Conservation (phyloP, 2,329 filamentous ascomycete species). For the Penicillium polonicum region DNA sequence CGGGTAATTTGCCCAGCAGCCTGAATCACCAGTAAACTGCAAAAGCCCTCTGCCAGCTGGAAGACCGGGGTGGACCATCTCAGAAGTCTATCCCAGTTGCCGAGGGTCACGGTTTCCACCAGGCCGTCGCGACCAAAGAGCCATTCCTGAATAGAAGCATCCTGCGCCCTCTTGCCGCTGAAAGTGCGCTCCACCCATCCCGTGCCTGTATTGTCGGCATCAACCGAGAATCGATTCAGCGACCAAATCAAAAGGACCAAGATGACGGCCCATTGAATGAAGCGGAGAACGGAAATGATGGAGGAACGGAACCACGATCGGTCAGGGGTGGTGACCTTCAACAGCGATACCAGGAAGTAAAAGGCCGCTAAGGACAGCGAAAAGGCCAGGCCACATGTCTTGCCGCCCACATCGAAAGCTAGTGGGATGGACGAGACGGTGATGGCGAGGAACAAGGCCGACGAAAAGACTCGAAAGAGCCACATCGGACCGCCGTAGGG, state of each 20-base stretch:
- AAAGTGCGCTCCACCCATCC: conserved; percentile 83
- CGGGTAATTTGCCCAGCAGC: conserved; percentile 89
- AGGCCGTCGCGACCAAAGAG: conserved; percentile 83
- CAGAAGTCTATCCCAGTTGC: conserved; percentile 83
- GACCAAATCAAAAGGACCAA: conserved; percentile 90
- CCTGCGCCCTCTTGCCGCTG: conserved; percentile 60
- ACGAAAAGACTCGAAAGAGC: conserved; percentile 76
- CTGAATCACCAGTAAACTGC: conserved; percentile 92
- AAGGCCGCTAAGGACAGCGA: conserved; percentile 85
- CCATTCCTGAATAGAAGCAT: conserved; percentile 75
- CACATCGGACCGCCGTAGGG: conserved; percentile 60
- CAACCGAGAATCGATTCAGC: conserved; percentile 90
- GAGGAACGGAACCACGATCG: conserved; percentile 71
- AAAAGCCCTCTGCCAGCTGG: conserved; percentile 93
- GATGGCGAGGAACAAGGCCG: conserved; percentile 81
- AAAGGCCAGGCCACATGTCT: conserved; percentile 90
- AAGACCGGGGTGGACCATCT: conserved; percentile 91
- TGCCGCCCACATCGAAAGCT: conserved; percentile 95
- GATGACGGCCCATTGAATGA: conserved; percentile 83
- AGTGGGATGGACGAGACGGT: conserved; percentile 95
- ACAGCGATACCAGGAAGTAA: conserved; percentile 82
- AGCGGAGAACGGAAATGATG: conserved; percentile 66
- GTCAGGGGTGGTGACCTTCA: conserved; percentile 79
- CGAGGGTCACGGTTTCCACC: conserved; percentile 75
- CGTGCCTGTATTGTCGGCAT: conserved; percentile 59